phyloP scores from a whole-genome alignment of 2,329 filamentous ascomycete genomes.

The Botrytis sinoallii region DNA sequence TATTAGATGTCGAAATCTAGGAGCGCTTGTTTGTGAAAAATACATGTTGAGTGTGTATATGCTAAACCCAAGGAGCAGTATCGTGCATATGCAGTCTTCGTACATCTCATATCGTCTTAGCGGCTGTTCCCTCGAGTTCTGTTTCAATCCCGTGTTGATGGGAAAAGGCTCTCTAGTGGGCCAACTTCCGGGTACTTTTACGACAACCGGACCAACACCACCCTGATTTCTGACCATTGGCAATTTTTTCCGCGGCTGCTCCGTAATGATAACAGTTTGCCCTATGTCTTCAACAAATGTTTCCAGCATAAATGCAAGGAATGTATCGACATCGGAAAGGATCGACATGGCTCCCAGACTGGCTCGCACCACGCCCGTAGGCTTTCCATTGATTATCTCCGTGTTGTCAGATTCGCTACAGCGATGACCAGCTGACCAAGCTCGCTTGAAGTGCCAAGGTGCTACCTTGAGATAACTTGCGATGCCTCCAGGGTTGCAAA shows the following conservation, averaged over 20 bases:
- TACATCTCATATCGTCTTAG: not conserved
- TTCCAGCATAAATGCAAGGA: slow-evolving; percentile 67
- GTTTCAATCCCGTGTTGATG: not conserved
- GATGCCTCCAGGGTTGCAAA: slow-evolving; percentile 89
- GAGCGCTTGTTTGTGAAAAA: not conserved
- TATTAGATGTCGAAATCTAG: not conserved
- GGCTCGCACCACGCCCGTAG: slow-evolving; percentile 79
- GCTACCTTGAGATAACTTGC: slow-evolving; percentile 66
- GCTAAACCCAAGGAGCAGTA: not conserved
- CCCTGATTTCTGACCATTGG: not conserved
- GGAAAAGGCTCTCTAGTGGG: not conserved
- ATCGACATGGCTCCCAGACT: slow-evolving; percentile 91
- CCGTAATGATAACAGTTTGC: not conserved
- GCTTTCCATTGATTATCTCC: slow-evolving; percentile 70
- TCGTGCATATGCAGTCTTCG: slow-evolving; percentile 9
- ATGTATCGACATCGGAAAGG: slow-evolving; percentile 64
- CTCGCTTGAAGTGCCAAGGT: slow-evolving; percentile 76
- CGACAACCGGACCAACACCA: not conserved
- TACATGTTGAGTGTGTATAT: not conserved
- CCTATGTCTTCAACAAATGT: slow-evolving; percentile 24
- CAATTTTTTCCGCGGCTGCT: not conserved
- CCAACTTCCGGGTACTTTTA: not conserved
- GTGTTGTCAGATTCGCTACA: slow-evolving; percentile 77
- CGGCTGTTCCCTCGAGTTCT: not conserved
- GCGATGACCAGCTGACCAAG: slow-evolving; percentile 79